These are phyloP conservation scores for Paspalum vaginatum DNA, from an alignment of 176 grass and related monocot genomes.

Conservation along the genomic window DNA sequence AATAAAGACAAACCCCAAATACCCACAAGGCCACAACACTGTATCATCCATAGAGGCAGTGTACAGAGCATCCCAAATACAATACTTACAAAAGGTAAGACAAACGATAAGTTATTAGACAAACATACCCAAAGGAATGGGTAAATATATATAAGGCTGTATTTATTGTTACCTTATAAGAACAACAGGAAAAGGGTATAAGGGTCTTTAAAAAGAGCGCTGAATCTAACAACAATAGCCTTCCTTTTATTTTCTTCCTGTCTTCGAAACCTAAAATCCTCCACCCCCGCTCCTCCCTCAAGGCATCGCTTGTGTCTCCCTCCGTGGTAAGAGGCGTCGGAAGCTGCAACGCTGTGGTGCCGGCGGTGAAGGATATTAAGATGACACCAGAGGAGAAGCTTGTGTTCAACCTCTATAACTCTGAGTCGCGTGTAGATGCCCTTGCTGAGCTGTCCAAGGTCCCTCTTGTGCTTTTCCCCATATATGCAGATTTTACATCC, in stretches of 20 bases:
- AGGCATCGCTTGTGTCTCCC: slow-evolving; percentile 3
- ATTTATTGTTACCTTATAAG: slow-evolving; percentile 2
- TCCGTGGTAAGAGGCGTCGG: neutral
- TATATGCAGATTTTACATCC: neutral
- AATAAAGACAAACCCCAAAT: slow-evolving; percentile 22
- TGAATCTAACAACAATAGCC: neutral
- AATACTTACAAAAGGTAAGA: slow-evolving; percentile 2
- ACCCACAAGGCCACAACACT: too few species aligned
- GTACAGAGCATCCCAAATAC: neutral
- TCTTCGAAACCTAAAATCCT: slow-evolving; percentile 46
- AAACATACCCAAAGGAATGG: slow-evolving; percentile 3
- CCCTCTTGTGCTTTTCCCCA: neutral
- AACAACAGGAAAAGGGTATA: neutral
- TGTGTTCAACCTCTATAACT: slow-evolving; percentile 53
- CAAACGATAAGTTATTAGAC: neutral
- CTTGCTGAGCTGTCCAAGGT: slow-evolving; percentile 78
- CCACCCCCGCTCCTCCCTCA: slow-evolving; percentile 36
- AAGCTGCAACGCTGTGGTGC: neutral
- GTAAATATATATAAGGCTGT: neutral
- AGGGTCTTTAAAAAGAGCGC: slow-evolving; percentile 12
- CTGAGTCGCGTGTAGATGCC: slow-evolving; percentile 68
- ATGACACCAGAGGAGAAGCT: slow-evolving; percentile 57
- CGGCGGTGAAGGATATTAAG: slow-evolving; percentile 38
- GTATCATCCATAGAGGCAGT: neutral
- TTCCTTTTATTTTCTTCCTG: neutral